Evolutionary conservation across 176 grass and related monocot species (phyloP).

Genomic region (Saccharum officinarum): DNA sequence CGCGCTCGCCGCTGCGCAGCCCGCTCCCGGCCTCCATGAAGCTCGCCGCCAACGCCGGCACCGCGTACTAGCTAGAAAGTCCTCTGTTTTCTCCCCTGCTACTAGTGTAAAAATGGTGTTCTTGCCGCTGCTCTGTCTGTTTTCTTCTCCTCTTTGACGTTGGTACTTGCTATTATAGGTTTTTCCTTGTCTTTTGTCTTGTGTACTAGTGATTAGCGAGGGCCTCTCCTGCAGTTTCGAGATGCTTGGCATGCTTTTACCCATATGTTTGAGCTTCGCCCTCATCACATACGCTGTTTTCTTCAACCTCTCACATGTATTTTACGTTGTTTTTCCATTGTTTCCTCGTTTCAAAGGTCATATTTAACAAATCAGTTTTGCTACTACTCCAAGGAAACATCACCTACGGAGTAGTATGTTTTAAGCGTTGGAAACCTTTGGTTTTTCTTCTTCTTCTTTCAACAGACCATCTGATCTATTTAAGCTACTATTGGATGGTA

Average conservation of each 20-base stretch:
- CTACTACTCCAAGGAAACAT: neutral
- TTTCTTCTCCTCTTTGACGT: neutral
- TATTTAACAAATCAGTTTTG: neutral
- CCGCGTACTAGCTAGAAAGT: neutral
- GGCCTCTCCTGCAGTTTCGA: neutral
- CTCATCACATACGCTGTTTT: neutral
- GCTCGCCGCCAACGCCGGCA: constrained; percentile 45
- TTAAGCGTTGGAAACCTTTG: neutral
- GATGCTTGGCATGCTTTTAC: neutral
- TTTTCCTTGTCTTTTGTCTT: neutral
- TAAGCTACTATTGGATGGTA: neutral
- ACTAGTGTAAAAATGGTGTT: constrained; percentile 19
- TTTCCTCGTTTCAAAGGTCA: neutral
- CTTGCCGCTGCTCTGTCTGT: neutral
- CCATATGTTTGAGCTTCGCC: neutral
- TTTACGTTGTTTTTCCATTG: neutral
- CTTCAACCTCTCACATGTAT: neutral
- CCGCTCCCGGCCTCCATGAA: constrained; percentile 48
- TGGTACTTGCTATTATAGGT: neutral
- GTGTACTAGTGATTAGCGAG: neutral
- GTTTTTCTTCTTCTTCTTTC: neutral
- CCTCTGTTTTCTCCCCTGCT: neutral
- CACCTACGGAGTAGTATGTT: neutral
- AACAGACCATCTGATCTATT: neutral
- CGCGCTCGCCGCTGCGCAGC: constrained; percentile 70